Evolutionary conservation across 2,329 filamentous ascomycete genomes (phyloP), one percentile per base, ranked within the genome.

Genomic region (Fusarium neocosmosporiellum): DNA sequence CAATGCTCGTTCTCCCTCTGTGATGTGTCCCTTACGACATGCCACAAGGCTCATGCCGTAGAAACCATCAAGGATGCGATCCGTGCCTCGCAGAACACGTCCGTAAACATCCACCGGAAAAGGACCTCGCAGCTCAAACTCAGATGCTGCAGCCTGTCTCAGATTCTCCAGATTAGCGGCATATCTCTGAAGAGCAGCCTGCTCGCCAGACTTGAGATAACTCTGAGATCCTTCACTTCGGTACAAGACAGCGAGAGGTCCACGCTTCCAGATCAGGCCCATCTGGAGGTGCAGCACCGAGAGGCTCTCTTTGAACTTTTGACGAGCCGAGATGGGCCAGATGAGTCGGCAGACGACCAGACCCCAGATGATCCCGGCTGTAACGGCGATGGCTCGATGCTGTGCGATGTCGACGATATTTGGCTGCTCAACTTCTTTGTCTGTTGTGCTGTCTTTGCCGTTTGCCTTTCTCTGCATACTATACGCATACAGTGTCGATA

Each of bases 1-100:
- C 29, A 98, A 87, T 2, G 92, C 91, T 58, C 91, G 90, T 82
- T 98, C 96, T 1, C 96, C 95, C 20, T 92, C 89, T 2, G 91
- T 94, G 0, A 94, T 88, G 34, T 90, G 89, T 1, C 92, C 86
- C 63, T 96, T 94, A 77, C 95, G 95, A 78, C 93, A 88, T 27
- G 97, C 95, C 65, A 98, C 91, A 5, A 98, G 90, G 69, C 96
- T 97, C 94, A 99, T 98, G 58, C 95, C 94, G 78, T 98, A 95
- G 80, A 98, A 98, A 18, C 94, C 92, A 81, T 98, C 95, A 1
- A 98, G 89, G 81, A 98, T 94, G 22, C 92, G 91, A 67, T 92
- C 91, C 0, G 95, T 98, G 8, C 92, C 92, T 29, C 90, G 88
- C 77, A 98, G 87, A 59, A 98, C 93, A 22, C 91, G 89, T 1